Conservation (phyloP, 2,329 filamentous ascomycete species). For the Apiospora saccharicola region DNA sequence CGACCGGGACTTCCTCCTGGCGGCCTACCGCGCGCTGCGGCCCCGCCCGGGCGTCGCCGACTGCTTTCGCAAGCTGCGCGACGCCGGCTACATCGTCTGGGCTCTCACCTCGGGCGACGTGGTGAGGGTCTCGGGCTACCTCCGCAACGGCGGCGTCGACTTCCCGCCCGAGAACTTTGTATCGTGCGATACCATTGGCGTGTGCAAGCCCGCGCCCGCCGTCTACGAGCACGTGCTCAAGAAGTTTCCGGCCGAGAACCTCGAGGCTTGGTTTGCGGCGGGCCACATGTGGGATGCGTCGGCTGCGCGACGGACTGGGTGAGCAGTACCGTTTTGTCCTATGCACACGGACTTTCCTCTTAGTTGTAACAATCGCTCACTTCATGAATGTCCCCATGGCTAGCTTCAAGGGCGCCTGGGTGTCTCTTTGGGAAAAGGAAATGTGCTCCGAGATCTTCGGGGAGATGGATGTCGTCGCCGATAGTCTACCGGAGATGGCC, state of each 20-base stretch:
- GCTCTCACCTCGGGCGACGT: conserved; percentile 60
- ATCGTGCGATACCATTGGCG: conserved; percentile 55
- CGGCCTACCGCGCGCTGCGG: conserved; percentile 46
- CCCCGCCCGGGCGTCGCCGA: conserved; percentile 50
- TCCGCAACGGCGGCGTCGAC: conserved; percentile 53
- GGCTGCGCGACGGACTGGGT: conserved; percentile 56
- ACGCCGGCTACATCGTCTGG: conserved; percentile 60
- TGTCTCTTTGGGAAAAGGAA: conserved; percentile 60
- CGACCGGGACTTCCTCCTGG: conserved; percentile 49
- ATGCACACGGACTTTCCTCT: neutral
- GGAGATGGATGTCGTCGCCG: conserved; percentile 58
- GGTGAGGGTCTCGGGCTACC: conserved; percentile 59
- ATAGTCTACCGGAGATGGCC: conserved; percentile 56
- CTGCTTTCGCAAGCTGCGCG: conserved; percentile 51
- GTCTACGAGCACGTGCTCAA: conserved; percentile 49
- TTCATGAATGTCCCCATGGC: neutral
- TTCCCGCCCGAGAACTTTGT: conserved; percentile 60
- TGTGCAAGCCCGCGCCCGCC: conserved; percentile 59
- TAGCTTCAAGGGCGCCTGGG: conserved; percentile 60
- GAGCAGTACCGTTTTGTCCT: conserved; percentile 15
- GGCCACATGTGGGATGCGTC: conserved; percentile 68
- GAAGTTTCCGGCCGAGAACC: conserved; percentile 44
- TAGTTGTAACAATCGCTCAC: neutral
- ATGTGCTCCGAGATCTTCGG: conserved; percentile 57
- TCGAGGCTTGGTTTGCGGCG: conserved; percentile 62